Conservation (phyloP, 176 grass and related monocot species). For the Aegilops longissima region DNA sequence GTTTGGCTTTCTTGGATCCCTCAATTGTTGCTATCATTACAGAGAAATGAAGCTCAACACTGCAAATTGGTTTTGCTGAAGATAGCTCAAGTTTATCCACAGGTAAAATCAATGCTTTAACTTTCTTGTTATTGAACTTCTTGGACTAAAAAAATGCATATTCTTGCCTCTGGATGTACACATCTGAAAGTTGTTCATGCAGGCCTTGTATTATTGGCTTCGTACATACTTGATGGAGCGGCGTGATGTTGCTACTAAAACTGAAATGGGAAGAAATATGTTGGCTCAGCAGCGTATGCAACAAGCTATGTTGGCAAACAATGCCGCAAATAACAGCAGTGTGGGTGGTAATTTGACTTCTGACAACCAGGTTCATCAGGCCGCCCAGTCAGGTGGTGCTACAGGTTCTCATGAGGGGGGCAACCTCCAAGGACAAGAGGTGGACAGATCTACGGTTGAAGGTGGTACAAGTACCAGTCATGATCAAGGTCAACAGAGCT, state of each 20-base stretch:
- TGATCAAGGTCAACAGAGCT: slow-evolving; percentile 72
- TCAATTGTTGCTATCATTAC: slow-evolving; percentile 87
- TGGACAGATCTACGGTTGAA: slow-evolving; percentile 62
- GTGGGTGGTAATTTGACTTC: slow-evolving; percentile 54
- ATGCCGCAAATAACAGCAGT: slow-evolving; percentile 52
- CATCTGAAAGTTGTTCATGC: slow-evolving; percentile 29
- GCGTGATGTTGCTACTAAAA: slow-evolving; percentile 94
- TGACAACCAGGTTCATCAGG: slow-evolving; percentile 66
- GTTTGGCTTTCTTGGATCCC: slow-evolving; percentile 99
- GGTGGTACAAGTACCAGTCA: slow-evolving; percentile 55
- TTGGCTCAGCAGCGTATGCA: slow-evolving; percentile 93
- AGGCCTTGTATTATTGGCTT: slow-evolving; percentile 99
- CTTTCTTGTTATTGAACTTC: slow-evolving; percentile 8
- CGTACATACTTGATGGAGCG: slow-evolving; percentile 98
- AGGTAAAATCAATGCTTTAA: slow-evolving; percentile 47
- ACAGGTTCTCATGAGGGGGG: slow-evolving; percentile 70
- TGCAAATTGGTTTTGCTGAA: slow-evolving; percentile 98
- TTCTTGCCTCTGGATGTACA: slow-evolving; percentile 18
- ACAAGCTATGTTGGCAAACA: slow-evolving; percentile 75
- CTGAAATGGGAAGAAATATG: slow-evolving; percentile 81
- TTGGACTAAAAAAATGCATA: slow-evolving; percentile 15
- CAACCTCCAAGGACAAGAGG: slow-evolving; percentile 71
- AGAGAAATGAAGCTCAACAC: slow-evolving; percentile 87
- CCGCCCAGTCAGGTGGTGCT: slow-evolving; percentile 50
- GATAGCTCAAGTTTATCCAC: slow-evolving; percentile 96